phyloP scores from a whole-genome alignment of 257 asterid species.

The Solanum gracilifrons region DNA sequence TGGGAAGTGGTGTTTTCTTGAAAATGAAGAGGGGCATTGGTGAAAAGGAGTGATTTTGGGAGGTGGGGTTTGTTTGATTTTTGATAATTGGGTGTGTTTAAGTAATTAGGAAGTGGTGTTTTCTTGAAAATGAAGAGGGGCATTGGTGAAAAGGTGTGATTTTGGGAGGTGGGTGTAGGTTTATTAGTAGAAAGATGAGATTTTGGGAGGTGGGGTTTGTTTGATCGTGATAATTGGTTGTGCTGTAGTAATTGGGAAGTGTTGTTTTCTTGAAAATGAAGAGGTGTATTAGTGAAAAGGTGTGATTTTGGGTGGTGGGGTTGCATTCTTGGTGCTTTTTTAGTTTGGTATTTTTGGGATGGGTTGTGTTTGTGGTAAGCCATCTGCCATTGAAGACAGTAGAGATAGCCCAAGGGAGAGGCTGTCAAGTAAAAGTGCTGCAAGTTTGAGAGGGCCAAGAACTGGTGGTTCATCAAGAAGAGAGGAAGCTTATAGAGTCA shows the following conservation, averaged over 20 bases:
- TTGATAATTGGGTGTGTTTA: conserved; percentile 4
- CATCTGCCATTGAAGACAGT: conserved; percentile 67
- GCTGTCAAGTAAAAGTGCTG: conserved; percentile 32
- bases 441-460: conserved; percentile 41
- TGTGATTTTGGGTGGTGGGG: conserved; percentile 32
- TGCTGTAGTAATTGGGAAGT: conserved; percentile 27
- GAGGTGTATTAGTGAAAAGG: conserved; percentile 13
- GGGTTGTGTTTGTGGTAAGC: conserved; percentile 79
- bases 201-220: not conserved
- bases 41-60: conserved; percentile 23
- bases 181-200: not conserved
- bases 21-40: conserved; percentile 11
- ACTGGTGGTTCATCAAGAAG: conserved; percentile 47
- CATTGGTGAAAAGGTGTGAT: conserved; percentile 8
- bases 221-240: conserved; percentile 6
- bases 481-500: conserved; percentile 42
- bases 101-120: conserved; percentile 25
- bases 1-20: conserved; percentile 25
- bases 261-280: conserved; percentile 9
- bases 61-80: conserved; percentile 20
- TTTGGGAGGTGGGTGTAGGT: not conserved
- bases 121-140: conserved; percentile 14
- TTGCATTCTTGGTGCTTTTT: conserved; percentile 20
- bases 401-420: conserved; percentile 71
- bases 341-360: conserved; percentile 12